Percentiles rank a stretch among this genome's conserved stretches.
Evolutionary conservation across 2,329 filamentous ascomycete species (phyloP).

Genomic region (Diaporthe citrichinensis): DNA sequence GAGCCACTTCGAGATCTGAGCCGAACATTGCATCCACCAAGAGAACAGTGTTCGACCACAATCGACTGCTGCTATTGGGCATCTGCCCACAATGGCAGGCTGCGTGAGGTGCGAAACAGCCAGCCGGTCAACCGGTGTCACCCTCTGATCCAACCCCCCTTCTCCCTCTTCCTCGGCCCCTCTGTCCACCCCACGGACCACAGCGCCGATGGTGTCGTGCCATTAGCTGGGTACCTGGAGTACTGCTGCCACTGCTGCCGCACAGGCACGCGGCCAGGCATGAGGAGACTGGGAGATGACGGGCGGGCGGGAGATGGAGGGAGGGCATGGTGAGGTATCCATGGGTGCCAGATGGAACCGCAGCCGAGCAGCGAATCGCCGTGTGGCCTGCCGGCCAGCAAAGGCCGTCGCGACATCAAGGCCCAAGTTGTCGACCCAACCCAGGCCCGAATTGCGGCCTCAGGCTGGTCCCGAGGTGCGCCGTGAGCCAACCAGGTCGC

Average conservation of each 20-base stretch:
- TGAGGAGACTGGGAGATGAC: not conserved
- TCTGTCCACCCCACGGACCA: slow-evolving; percentile 30
- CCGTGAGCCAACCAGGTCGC: slow-evolving; percentile 41
- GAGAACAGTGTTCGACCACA: not conserved
- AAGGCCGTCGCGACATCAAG: slow-evolving; percentile 34
- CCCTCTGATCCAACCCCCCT: slow-evolving; percentile 20
- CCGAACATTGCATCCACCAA: slow-evolving; percentile 14
- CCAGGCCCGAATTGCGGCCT: slow-evolving; percentile 42
- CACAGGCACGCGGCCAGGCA: slow-evolving; percentile 5
- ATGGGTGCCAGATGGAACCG: slow-evolving; percentile 32
- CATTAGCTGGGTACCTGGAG: slow-evolving; percentile 36
- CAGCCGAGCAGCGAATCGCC: slow-evolving; percentile 41
- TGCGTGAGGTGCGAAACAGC: slow-evolving; percentile 22
- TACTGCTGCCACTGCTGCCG: not conserved
- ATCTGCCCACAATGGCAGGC: slow-evolving; percentile 13
- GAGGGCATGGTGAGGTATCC: slow-evolving; percentile 28
- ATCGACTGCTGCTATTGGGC: slow-evolving; percentile 10
- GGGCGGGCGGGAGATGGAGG: slow-evolving; percentile 20
- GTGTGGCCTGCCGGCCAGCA: slow-evolving; percentile 29
- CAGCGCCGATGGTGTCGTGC: slow-evolving; percentile 26
- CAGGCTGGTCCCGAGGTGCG: slow-evolving; percentile 39
- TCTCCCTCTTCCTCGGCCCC: not conserved
- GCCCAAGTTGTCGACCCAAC: slow-evolving; percentile 40
- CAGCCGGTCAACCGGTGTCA: slow-evolving; percentile 29
- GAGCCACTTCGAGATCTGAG: slow-evolving; percentile 23